A percentile compares a stretch with the other conserved stretches of the same genome.
Conservation (phyloP, 2,329 filamentous ascomycete species). For the Oidium heveae region DNA sequence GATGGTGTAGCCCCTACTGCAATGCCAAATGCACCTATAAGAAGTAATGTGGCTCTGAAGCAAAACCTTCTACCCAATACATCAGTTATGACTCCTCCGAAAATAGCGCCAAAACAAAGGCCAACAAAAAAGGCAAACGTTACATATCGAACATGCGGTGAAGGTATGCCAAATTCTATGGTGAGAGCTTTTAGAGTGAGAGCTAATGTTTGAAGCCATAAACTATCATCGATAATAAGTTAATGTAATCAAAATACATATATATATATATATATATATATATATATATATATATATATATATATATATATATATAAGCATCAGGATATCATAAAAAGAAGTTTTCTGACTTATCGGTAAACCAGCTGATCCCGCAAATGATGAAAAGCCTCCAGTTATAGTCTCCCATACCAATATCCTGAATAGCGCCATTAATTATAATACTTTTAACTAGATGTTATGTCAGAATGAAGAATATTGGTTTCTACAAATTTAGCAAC, state of each 20-base stretch:
- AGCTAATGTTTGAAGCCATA: constrained; percentile 62
- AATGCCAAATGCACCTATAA: constrained; percentile 52
- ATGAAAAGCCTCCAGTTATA: constrained; percentile 49
- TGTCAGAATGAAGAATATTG: no score
- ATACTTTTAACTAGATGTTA: constrained; percentile 29
- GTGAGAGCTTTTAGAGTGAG: constrained; percentile 52
- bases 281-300: no score
- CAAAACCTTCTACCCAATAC: constrained; percentile 56
- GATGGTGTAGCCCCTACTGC: constrained; percentile 38
- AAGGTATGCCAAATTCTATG: constrained; percentile 42
- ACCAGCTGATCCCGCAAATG: constrained; percentile 43
- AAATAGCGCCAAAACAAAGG: constrained; percentile 50
- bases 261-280: no score
- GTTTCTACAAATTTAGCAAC: no score
- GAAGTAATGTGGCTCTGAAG: constrained; percentile 56
- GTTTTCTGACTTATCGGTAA: background rate
- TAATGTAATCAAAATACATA: background rate
- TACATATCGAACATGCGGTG: constrained; percentile 52
- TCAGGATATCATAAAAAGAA: background rate
- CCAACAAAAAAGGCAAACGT: constrained; percentile 55
- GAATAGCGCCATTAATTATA: constrained; percentile 62
- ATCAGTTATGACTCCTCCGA: constrained; percentile 62
- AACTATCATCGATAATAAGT: constrained; percentile 17
- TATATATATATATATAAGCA: no score
- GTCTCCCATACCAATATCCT: constrained; percentile 53